Evolutionary conservation across 1,284 basidiomycete genomes (phyloP).

Genomic region (Boletus subluridellus): DNA sequence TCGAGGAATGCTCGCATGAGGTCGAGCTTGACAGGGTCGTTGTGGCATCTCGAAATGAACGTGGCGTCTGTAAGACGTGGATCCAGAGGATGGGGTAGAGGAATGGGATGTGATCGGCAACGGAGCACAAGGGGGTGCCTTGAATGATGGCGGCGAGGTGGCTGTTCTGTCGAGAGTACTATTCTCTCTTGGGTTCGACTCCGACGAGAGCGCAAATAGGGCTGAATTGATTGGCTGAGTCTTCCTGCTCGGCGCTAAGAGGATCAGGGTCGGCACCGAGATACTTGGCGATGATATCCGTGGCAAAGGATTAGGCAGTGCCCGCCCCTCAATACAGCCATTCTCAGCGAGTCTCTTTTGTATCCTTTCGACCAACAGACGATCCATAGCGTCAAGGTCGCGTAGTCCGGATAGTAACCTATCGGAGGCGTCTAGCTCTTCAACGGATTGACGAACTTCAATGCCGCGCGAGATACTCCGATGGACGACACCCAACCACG

Average conservation of each 20-base stretch:
- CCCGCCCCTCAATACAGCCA: constrained; percentile 19
- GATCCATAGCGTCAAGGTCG: constrained; percentile 25
- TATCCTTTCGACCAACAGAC: constrained; percentile 19
- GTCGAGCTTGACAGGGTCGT: neutral
- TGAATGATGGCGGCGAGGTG: neutral
- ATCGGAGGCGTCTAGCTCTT: neutral
- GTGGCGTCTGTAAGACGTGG: constrained; percentile 16
- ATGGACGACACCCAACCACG: constrained; percentile 41
- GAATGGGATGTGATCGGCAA: constrained; percentile 6
- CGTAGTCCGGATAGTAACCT: neutral
- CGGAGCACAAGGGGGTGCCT: neutral
- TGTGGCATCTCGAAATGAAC: constrained; percentile 25
- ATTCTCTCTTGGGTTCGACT: neutral
- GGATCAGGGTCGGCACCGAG: constrained; percentile 21
- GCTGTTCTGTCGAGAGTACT: neutral
- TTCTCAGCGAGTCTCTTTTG: constrained; percentile 22
- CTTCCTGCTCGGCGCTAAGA: constrained; percentile 14
- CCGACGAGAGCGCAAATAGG: neutral
- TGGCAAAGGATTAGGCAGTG: constrained; percentile 19
- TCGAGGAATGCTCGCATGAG: constrained; percentile 13
- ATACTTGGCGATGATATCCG: constrained; percentile 27
- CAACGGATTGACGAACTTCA: constrained; percentile 16
- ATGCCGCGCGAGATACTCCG: constrained; percentile 36
- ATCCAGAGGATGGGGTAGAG: neutral
- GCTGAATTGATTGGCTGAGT: constrained; percentile 1